These are phyloP conservation scores for Circinella minor DNA, from an alignment of 371 early-diverging fungal species.

Conservation along the genomic window DNA sequence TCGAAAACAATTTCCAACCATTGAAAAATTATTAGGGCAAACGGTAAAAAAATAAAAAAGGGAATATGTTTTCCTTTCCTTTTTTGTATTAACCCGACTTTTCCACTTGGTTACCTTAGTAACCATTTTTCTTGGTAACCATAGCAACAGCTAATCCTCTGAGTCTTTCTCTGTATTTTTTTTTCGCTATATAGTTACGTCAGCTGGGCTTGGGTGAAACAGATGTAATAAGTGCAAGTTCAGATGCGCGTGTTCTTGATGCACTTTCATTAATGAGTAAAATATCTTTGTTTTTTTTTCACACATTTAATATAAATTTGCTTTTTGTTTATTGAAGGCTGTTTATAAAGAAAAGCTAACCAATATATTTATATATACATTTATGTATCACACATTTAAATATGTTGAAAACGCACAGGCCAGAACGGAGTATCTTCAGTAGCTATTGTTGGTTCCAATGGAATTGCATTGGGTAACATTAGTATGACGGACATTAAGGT, in stretches of 20 bases:
- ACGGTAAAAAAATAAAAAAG: slow-evolving; percentile 36
- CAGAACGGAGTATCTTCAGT: slow-evolving; percentile 65
- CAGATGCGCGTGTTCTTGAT: slow-evolving; percentile 57
- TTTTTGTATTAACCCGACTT: background rate
- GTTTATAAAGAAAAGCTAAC: background rate
- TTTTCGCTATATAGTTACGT: slow-evolving; percentile 29
- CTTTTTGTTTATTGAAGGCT: background rate
- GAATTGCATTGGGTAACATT: slow-evolving; percentile 69
- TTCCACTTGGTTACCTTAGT: background rate
- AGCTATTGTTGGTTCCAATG: slow-evolving; percentile 62
- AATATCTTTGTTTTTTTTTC: background rate
- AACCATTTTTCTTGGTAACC: background rate
- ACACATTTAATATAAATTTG: background rate
- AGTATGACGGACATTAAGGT: slow-evolving; percentile 75
- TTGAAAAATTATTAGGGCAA: slow-evolving; percentile 43
- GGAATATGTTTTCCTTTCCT: background rate
- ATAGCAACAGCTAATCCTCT: too few species aligned
- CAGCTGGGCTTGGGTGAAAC: slow-evolving; percentile 60
- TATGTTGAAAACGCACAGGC: slow-evolving; percentile 30
- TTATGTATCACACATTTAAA: too few species aligned
- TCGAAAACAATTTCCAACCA: slow-evolving; percentile 42
- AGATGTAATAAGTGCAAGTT: slow-evolving; percentile 58
- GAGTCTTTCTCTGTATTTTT: too few species aligned
- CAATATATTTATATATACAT: background rate
- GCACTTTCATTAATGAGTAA: slow-evolving; percentile 66